Evolutionary conservation across 2,329 filamentous ascomycete species (phyloP), one percentile per base, ranked within the genome.

Genomic region (Thelonectria discophora): DNA sequence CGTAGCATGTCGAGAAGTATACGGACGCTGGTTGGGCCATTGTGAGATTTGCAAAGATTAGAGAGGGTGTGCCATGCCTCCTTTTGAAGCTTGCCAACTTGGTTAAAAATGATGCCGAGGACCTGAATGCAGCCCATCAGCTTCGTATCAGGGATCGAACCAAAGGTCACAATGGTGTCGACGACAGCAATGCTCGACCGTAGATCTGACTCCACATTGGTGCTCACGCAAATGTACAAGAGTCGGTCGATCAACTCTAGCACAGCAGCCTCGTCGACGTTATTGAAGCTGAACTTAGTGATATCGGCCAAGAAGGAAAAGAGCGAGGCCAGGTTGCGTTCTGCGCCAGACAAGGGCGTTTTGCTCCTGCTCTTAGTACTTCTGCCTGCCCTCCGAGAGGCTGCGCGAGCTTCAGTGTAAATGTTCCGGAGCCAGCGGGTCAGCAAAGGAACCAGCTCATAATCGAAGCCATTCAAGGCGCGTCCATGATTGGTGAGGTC

Each of bases 211-310:
- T 87, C 81, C 30, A 84, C 80, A 51, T 83, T 88, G 1, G 90
- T 93, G 67, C 84, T 86, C 74, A 87, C 84, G 75, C 90, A 92
- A 47, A 93, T 90, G 55, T 81, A 77, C 47, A 92, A 80, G 9
- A 91, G 77, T 12, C 82, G 82, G 58, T 86, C 82, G 58, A 94
- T 85, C 55, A 93, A 77, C 3, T 80, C 79, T 53, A 82, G 82
- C 18, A 90, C 81, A 47, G 89, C 85, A 32, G 82, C 76, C 65
- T 91, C 88, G 65, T 84, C 84, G 21, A 90, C 87, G 32, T 87
- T 83, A 66, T 88, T 90, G 74, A 88, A 90, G 73, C 89, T 92
- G 80, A 91, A 93, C 72, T 91, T 92, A 78, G 91, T 87, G 55
- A 92, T 82, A 64, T 91, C 87, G 59, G 84, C 83, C 55, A 90